These are phyloP conservation scores for Arthrinium phaeospermum DNA, from an alignment of 2,329 filamentous ascomycete genomes.

Conservation along the genomic window DNA sequence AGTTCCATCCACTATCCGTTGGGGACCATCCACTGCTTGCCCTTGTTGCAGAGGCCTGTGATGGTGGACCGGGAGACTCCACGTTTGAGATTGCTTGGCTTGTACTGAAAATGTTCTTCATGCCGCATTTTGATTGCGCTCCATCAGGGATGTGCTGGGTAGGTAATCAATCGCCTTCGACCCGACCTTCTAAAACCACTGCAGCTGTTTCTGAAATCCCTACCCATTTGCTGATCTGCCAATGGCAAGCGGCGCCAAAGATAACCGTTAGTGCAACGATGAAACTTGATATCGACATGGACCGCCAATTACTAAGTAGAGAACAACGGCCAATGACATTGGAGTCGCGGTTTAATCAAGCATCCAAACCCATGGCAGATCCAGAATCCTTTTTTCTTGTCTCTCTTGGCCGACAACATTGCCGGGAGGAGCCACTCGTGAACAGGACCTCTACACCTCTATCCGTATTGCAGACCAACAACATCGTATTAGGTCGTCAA, in stretches of 20 bases:
- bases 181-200: conserved; percentile 14
- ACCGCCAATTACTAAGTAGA: not conserved
- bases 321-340: not conserved
- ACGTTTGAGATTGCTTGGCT: conserved; percentile 16
- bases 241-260: not conserved
- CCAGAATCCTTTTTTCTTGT: not conserved
- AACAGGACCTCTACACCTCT: not conserved
- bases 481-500: not conserved
- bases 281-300: not conserved
- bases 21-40: not conserved
- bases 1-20: conserved; percentile 9
- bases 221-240: not conserved
- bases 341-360: conserved; percentile 4
- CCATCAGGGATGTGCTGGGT: conserved; percentile 1
- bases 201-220: not conserved
- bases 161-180: not conserved
- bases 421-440: not conserved
- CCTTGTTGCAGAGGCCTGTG: not conserved
- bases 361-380: not conserved
- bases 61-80: conserved; percentile 1
- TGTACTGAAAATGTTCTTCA: conserved; percentile 5
- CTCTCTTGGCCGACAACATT: not conserved
- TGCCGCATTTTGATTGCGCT: conserved; percentile 13
- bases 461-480: not conserved
- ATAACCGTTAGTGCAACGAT: conserved; percentile 1